Evolutionary conservation across 257 asterid species (phyloP), one percentile per base, ranked within the genome.

Genomic region (Eustoma russellianum): DNA sequence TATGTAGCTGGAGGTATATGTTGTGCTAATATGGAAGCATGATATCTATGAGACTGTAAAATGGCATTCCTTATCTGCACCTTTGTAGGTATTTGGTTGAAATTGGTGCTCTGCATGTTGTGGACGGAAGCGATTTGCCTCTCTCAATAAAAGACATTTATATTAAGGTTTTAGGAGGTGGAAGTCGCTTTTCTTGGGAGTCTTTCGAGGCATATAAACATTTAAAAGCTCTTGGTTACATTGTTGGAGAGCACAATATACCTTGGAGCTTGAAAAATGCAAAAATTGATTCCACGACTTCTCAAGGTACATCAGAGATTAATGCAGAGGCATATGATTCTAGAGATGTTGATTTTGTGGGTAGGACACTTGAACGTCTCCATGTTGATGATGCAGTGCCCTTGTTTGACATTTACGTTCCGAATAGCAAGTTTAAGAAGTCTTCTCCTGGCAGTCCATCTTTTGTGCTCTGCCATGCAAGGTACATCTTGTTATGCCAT

Each of bases 401-500:
- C 46, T 50, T 72, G 38, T 84, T 76, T 66, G 83, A 77, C 57
- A 88, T 84, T 66, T 87, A 78, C 75, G 68, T 74, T 68, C 96
- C 96, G 46, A 77, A 80, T 73, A 72, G 87, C 89, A 84, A 73
- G 77, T 91, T 91, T 59, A 82, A 66, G 66, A 91, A 91, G 77
- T 84, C 95, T 53, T 71, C 82, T 53, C 85, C 95, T 0, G 94
- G 92, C 18, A 61, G 59, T 58, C 94, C 95, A 9, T 66, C 71
- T 50, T 87, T 80, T 56, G 58, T 71, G 46, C 79, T 87, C 60
- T 80, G 88, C 67, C 72, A 75, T 47, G 55, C 83, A 49, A 68
- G 98, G 98, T 87, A 79, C 66, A 34, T 50, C 10, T 8, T 16
- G 14, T 33, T 47, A 41, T 38, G 9, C 5, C 43, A 8, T 11